Evolutionary conservation across 1,284 basidiomycete genomes (phyloP), one percentile per base, ranked within the genome.

Genomic region (Kalmanozyma brasiliensis): DNA sequence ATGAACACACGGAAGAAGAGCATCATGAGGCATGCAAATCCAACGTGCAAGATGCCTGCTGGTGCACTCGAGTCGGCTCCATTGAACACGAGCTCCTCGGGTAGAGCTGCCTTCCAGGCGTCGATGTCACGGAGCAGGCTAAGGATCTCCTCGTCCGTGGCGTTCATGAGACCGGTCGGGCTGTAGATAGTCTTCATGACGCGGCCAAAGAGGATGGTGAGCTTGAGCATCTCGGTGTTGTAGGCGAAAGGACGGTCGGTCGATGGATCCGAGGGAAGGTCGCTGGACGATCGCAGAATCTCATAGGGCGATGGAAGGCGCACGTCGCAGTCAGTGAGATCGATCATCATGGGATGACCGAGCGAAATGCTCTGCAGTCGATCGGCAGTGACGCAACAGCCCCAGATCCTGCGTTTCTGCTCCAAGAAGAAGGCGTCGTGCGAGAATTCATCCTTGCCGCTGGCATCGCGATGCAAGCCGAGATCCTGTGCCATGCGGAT

Each of bases 181-280:
- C 71, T 74, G 72, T 79, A 79, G 57, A 79, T 77, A 45, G 76
- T 79, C 70, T 79, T 79, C 74, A 78, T 74, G 32, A 78, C 76
- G 11, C 77, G 65, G 20, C 77, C 77, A 43, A 79, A 78, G n/a
- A 79, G 65, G 36, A 79, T 79, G 48, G 68, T 66, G 34, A 79
- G 63, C 58, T 79, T 79, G 59, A 79, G 71, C 76, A 79, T 76
- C 49, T 79, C 77, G 37, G 76, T 79, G 45, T 79, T 79, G 68
- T 71, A 79, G 6, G 71, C 73, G 30, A 79, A 79, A 2, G 76
- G 76, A 10, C 65, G 73, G 26, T 77, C 66, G 4, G 53, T 67
- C 1, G 44, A 46, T 0, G 74, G 68, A 26, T 72, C 61, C 20
- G 76, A 63, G 26, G 56, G 67, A 10, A 69, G 53, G 37, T 77